Percentiles rank a stretch among this genome's conserved stretches.
phyloP scores from a whole-genome alignment of 108 stramenopile genomes.

The Craspedostauros australis region DNA sequence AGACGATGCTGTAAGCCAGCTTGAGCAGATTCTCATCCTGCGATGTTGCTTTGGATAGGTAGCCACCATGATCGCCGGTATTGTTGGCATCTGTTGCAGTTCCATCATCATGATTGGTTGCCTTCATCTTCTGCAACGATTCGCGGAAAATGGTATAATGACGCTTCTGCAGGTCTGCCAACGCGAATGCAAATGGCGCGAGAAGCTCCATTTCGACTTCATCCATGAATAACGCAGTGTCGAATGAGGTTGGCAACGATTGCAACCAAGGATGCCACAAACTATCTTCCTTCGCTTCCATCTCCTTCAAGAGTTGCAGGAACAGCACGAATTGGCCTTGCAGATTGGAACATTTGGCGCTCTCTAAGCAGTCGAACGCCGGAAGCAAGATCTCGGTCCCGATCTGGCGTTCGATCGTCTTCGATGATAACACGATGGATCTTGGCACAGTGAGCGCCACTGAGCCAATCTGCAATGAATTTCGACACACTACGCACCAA shows the following conservation, averaged over 20 bases:
- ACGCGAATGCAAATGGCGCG: constrained; percentile 22
- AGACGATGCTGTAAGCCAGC: constrained; percentile 41
- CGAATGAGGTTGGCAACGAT: constrained; percentile 41
- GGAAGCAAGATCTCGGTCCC: too few species aligned
- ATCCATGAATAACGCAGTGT: constrained; percentile 43
- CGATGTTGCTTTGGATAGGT: not conserved
- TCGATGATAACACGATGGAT: too few species aligned
- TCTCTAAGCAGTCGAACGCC: too few species aligned
- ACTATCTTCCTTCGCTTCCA: constrained; percentile 35
- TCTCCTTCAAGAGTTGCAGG: constrained; percentile 45
- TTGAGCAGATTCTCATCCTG: constrained; percentile 10
- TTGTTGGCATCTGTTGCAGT: not conserved
- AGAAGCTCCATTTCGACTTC: constrained; percentile 23
- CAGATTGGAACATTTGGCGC: too few species aligned
- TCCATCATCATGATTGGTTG: not conserved
- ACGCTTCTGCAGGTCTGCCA: constrained; percentile 16
- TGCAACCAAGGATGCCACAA: constrained; percentile 43
- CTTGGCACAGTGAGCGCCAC: too few species aligned
- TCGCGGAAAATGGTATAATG: constrained; percentile 14
- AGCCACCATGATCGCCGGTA: not conserved
- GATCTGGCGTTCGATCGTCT: too few species aligned
- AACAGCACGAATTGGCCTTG: constrained; percentile 52
- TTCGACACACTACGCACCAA: too few species aligned
- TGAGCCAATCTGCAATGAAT: too few species aligned
- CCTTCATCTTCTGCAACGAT: constrained; percentile 1